A percentile compares a stretch with the other conserved stretches of the same genome.
phyloP scores from a whole-genome alignment of 495 filamentous ascomycete species.

The Xylaria acuta region DNA sequence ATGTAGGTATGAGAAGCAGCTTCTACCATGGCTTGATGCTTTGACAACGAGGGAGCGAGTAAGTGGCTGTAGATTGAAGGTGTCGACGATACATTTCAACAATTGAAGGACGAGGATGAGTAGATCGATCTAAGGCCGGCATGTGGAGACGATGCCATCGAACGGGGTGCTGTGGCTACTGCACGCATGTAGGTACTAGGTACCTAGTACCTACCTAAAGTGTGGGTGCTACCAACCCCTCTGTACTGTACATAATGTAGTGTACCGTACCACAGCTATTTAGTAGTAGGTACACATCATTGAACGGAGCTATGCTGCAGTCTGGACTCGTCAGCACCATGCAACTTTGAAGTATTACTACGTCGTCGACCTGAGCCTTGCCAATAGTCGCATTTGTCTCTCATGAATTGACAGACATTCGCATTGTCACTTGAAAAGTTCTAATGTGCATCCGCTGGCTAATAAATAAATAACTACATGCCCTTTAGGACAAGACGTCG shows the following conservation, averaged over 20 bases:
- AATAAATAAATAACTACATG: background rate
- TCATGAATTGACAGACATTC: constrained; percentile 1
- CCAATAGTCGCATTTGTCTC: constrained; percentile 16
- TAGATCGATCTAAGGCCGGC: background rate
- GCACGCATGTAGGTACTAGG: too few species aligned
- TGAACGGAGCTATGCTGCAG: constrained; percentile 9
- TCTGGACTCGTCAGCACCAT: background rate
- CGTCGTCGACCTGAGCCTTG: background rate
- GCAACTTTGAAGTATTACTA: constrained; percentile 17
- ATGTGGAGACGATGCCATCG: background rate
- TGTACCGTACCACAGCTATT: constrained; percentile 5
- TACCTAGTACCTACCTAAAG: background rate
- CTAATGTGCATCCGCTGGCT: constrained; percentile 10
- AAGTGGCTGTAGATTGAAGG: background rate
- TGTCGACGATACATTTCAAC: background rate
- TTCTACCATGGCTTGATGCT: too few species aligned
- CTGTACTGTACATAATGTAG: background rate
- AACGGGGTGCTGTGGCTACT: background rate
- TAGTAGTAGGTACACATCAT: background rate
- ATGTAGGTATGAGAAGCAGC: background rate
- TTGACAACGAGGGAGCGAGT: background rate
- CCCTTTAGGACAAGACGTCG: background rate
- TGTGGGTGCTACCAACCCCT: background rate
- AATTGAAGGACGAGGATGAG: background rate
- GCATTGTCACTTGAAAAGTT: constrained; percentile 3